phyloP scores from a whole-genome alignment of 495 filamentous ascomycete genomes.

The Thermothielavioides terrestris region DNA sequence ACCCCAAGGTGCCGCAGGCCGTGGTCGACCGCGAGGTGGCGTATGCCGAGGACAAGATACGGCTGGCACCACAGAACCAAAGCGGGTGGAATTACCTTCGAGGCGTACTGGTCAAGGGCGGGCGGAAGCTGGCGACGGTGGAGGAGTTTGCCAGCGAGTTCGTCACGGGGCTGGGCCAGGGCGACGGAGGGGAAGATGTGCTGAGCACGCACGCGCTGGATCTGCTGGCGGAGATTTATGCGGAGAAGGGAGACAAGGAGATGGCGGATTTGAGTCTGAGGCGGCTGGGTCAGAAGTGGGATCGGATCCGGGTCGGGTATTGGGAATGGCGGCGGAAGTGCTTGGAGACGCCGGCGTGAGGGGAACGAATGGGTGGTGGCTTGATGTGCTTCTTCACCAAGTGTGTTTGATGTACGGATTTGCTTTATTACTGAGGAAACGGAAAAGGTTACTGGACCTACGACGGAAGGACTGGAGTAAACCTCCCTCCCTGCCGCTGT shows the following conservation, averaged over 20 bases:
- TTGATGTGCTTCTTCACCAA: neutral
- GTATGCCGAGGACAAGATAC: slow-evolving; percentile 62
- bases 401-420: neutral
- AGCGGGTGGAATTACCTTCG: slow-evolving; percentile 87
- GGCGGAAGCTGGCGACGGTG: slow-evolving; percentile 46
- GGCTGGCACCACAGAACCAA: slow-evolving; percentile 82
- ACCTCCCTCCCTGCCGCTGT: no score
- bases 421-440: neutral
- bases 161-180: slow-evolving; percentile 41
- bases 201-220: slow-evolving; percentile 84
- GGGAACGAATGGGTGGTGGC: neutral
- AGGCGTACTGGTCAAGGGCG: slow-evolving; percentile 61
- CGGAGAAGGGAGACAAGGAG: slow-evolving; percentile 49
- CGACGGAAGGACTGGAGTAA: neutral
- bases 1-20: slow-evolving; percentile 46
- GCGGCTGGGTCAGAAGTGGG: slow-evolving; percentile 74
- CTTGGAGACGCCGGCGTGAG: slow-evolving; percentile 12
- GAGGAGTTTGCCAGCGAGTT: slow-evolving; percentile 60
- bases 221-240: slow-evolving; percentile 73
- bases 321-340: slow-evolving; percentile 69
- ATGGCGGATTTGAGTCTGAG: slow-evolving; percentile 57
- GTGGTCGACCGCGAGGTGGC: slow-evolving; percentile 66
- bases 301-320: slow-evolving; percentile 83
- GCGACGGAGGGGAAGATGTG: slow-evolving; percentile 42
- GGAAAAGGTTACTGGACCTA: no score